Evolutionary conservation across 2,329 filamentous ascomycete genomes (phyloP), one percentile per base, ranked within the genome.

Genomic region (Xylariales sp.): DNA sequence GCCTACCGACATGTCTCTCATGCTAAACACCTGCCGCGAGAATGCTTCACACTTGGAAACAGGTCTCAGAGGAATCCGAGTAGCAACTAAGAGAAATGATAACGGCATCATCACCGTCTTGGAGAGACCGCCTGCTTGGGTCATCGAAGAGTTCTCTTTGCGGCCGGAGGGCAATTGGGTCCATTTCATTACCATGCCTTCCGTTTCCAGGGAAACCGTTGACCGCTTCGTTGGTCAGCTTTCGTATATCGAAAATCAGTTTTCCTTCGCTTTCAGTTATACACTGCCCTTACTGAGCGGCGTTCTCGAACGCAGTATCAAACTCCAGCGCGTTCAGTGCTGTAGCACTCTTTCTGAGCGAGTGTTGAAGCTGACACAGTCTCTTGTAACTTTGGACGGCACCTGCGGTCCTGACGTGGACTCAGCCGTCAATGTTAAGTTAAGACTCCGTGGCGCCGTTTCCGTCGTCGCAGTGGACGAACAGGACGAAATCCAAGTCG

Each of bases 161-260:
- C n/a, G 62, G 3, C 66, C 66, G 1, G 62, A 68, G 34, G 57
- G 46, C 32, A 62, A 68, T 36, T 68, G 66, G 66, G 66, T 68
- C 12, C 66, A 68, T 46, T 65, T 68, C 30, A 59, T 68, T 18
- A 30, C 62, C 10, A 68, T 68, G 66, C 62, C 62, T 4, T 57
- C 59, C 36, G 32, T 68, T 10, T 65, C 66, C 12, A 36, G 18
- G 2, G 66, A 58, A 32, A 62, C 62, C 0, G 39, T 68, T 6
- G 66, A 68, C 32, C 48, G 55, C 32, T 68, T 68, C 50, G 34
- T 65, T 7, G 57, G 52, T 32, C 46, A 60, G 9, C 32, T 60
- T 50, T 5, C 46, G 14, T 23, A n/a, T 30, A 41, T 52, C 23
- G 46, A 60, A 10, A 50, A 48, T 18, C 57, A 60, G 34, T 50